Evolutionary conservation across 257 asterid genomes (phyloP).

Genomic region (Verbascum thapsus): DNA sequence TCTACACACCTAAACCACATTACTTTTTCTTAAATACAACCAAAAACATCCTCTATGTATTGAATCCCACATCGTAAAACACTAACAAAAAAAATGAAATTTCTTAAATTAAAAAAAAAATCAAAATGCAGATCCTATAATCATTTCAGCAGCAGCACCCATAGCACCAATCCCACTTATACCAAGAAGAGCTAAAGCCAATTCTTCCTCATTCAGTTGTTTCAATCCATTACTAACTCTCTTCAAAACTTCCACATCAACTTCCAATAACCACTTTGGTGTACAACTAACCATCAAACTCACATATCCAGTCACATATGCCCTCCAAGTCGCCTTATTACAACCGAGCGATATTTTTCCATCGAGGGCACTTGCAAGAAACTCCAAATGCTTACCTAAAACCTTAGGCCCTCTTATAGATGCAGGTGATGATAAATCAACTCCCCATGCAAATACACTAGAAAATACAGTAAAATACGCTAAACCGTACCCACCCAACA

Average conservation of each 20-base stretch:
- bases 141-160: slow-evolving; percentile 96
- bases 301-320: slow-evolving; percentile 73
- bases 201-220: slow-evolving; percentile 83
- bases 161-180: slow-evolving; percentile 71
- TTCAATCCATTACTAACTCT: slow-evolving; percentile 75
- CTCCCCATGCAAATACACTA: slow-evolving; percentile 82
- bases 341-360: slow-evolving; percentile 89
- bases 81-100: background rate
- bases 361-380: slow-evolving; percentile 72
- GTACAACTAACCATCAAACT: slow-evolving; percentile 82
- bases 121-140: slow-evolving; percentile 57
- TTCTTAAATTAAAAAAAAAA: slow-evolving; percentile 2
- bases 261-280: slow-evolving; percentile 87
- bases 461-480: slow-evolving; percentile 70
- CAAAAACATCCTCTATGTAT: too few species aligned
- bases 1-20: too few species aligned
- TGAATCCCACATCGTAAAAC: background rate
- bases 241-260: slow-evolving; percentile 69
- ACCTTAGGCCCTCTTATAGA: slow-evolving; percentile 55
- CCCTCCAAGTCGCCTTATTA: slow-evolving; percentile 73
- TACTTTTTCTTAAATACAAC: too few species aligned
- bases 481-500: slow-evolving; percentile 84
- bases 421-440: slow-evolving; percentile 55
- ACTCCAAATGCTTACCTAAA: slow-evolving; percentile 66
- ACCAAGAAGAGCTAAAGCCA: slow-evolving; percentile 78